Percentiles rank a stretch among this genome's conserved stretches.
Conservation (phyloP, 2,329 filamentous ascomycete genomes). For the Aspergillus persii region DNA sequence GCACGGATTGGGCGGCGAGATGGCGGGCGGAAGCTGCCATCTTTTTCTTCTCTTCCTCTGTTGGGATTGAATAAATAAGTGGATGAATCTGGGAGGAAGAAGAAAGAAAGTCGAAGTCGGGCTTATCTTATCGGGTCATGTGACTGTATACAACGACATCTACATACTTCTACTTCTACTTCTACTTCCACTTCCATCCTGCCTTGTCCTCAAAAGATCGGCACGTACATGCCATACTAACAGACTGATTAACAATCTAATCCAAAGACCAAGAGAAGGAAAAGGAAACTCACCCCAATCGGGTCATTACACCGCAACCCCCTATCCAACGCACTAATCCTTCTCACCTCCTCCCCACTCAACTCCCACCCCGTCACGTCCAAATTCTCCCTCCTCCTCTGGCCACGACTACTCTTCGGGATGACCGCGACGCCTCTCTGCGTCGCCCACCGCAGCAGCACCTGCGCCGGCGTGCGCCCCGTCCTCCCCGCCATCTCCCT, state of each 20-base stretch:
- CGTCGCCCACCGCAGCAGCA: too few species aligned
- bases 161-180: not conserved
- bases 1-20: constrained; percentile 26
- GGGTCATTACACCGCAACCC: constrained; percentile 76
- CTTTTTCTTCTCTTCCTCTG: constrained; percentile 6
- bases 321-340: constrained; percentile 64
- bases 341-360: constrained; percentile 59
- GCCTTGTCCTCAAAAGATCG: constrained; percentile 49
- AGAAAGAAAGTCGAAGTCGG: not conserved
- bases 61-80: not conserved
- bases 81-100: not conserved
- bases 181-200: too few species aligned
- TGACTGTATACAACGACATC: not conserved
- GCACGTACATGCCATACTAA: constrained; percentile 46
- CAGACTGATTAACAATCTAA: too few species aligned
- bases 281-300: constrained; percentile 41
- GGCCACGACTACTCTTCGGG: constrained; percentile 15
- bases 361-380: constrained; percentile 66
- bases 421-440: too few species aligned
- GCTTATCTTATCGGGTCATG: too few species aligned
- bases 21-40: constrained; percentile 13
- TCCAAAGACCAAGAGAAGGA: too few species aligned
- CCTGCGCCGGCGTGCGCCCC: too few species aligned
- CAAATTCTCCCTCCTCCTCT: constrained; percentile 62
- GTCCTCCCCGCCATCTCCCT: too few species aligned